These are phyloP conservation scores for Thielaviopsis euricoi DNA, from an alignment of 2,329 filamentous ascomycete species.

Conservation along the genomic window DNA sequence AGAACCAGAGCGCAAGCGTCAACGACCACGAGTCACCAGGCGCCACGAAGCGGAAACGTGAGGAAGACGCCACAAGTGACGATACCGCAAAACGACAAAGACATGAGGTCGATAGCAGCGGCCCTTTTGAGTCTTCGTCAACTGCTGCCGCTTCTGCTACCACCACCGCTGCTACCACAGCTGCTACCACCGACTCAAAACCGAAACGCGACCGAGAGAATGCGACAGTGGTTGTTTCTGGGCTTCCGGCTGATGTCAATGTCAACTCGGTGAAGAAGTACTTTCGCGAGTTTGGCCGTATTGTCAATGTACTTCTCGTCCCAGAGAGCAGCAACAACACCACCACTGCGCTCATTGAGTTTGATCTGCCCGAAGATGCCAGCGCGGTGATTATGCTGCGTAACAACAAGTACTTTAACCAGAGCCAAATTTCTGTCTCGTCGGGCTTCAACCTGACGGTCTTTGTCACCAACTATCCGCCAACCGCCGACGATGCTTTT, in stretches of 20 bases:
- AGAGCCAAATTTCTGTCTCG: constrained; percentile 55
- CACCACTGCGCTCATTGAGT: constrained; percentile 66
- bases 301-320: constrained; percentile 59
- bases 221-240: constrained; percentile 65
- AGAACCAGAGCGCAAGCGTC: too few relatives aligned
- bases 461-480: constrained; percentile 82
- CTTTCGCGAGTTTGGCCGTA: constrained; percentile 76
- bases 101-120: constrained; percentile 29
- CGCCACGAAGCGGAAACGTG: constrained; percentile 58
- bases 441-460: constrained; percentile 66
- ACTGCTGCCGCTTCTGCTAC: not conserved
- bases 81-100: not conserved
- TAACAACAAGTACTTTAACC: constrained; percentile 63
- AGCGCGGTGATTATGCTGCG: constrained; percentile 67
- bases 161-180: not conserved
- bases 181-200: constrained; percentile 14
- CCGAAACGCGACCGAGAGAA: constrained; percentile 79
- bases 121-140: constrained; percentile 15
- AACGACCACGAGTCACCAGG: constrained; percentile 21
- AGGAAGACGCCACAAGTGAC: constrained; percentile 24
- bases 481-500: constrained; percentile 53
- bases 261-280: constrained; percentile 69
- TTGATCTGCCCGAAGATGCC: constrained; percentile 64
- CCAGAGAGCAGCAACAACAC: constrained; percentile 45
- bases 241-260: constrained; percentile 53